phyloP scores from a whole-genome alignment of 202 grass and related monocot species.

The Panicum hallii region DNA sequence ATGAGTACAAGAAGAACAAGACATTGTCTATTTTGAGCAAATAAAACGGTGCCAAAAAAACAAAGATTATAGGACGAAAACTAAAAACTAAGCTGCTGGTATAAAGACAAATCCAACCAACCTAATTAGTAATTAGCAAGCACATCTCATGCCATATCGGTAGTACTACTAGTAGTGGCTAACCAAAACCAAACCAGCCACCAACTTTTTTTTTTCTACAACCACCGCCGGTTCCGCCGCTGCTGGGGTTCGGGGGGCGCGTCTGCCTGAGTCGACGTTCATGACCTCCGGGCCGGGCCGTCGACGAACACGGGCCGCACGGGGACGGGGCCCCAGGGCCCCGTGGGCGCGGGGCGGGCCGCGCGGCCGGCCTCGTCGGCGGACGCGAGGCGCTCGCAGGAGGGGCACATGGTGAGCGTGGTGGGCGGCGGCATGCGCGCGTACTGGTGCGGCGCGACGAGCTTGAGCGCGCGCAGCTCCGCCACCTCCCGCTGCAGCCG shows the following conservation, averaged over 20 bases:
- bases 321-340: slow-evolving; percentile 61
- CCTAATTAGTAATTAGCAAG: slow-evolving; percentile 22
- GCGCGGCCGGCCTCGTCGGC: background rate
- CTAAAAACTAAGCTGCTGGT: background rate
- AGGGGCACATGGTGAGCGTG: slow-evolving; percentile 95
- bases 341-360: slow-evolving; percentile 7
- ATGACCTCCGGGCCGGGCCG: slow-evolving; percentile 53
- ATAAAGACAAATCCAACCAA: background rate
- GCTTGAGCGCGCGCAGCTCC: slow-evolving; percentile 84
- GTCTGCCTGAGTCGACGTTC: background rate
- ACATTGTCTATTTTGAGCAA: background rate
- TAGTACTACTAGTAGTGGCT: background rate
- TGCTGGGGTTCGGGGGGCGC: background rate
- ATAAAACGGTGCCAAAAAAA: slow-evolving; percentile 13
- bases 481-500: slow-evolving; percentile 83
- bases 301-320: slow-evolving; percentile 52
- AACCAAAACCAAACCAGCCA: background rate
- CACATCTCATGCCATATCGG: background rate
- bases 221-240: background rate
- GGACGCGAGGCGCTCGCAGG: slow-evolving; percentile 71
- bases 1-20: slow-evolving; percentile 21
- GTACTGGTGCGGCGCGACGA: slow-evolving; percentile 68
- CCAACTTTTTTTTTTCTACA: background rate
- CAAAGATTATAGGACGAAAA: slow-evolving; percentile 5
- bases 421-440: slow-evolving; percentile 77